These are phyloP conservation scores for Rusavskia elegans DNA, from an alignment of 495 filamentous ascomycete genomes.

Conservation along the genomic window DNA sequence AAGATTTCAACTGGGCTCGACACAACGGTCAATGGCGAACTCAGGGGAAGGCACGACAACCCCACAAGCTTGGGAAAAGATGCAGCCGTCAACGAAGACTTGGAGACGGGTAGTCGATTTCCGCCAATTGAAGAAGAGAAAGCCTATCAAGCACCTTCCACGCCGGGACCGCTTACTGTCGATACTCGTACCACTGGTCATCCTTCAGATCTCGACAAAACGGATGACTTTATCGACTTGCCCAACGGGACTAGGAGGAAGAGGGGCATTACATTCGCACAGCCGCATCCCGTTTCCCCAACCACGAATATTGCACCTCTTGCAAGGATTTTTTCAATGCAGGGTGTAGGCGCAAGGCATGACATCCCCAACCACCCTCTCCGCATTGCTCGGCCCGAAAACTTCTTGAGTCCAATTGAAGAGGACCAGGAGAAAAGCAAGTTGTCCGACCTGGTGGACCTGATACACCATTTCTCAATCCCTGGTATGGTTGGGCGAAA, in stretches of 20 bases:
- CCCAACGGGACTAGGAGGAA: not conserved
- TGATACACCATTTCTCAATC: constrained; percentile 16
- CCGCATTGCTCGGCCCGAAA: constrained; percentile 1
- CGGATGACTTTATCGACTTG: not conserved
- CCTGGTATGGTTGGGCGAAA: constrained; percentile 46
- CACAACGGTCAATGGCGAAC: not conserved
- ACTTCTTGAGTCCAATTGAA: constrained; percentile 1
- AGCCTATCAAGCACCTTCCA: not conserved
- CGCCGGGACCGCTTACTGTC: not conserved
- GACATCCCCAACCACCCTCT: constrained; percentile 25
- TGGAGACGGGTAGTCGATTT: not conserved
- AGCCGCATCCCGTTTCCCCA: not conserved
- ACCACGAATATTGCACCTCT: constrained; percentile 2
- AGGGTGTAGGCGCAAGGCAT: constrained; percentile 35
- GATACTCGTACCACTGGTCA: not conserved
- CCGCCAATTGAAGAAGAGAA: not conserved
- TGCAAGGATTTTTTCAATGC: constrained; percentile 30
- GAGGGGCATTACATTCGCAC: not conserved
- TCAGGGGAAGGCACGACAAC: not conserved
- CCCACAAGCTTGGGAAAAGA: not conserved
- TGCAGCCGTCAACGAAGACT: not conserved
- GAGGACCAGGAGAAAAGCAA: not conserved
- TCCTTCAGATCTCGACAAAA: not conserved
- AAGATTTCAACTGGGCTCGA: not conserved
- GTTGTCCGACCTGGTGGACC: not conserved